These are phyloP conservation scores for Ajuga chamaepitys DNA, from an alignment of 257 asterid species.

Conservation along the genomic window DNA sequence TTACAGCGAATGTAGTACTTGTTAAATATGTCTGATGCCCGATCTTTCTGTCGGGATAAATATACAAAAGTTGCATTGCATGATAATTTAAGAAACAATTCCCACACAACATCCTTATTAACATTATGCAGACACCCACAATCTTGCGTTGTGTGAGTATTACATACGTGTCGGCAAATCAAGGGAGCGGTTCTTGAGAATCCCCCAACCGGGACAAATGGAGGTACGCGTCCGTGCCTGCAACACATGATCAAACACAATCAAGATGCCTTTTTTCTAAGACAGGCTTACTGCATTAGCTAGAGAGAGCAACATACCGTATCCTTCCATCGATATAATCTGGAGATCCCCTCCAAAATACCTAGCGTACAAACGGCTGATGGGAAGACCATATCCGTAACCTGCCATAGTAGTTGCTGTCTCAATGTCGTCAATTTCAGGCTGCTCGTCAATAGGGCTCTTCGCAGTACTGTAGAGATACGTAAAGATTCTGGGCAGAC, in stretches of 20 bases:
- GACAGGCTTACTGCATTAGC: too few relatives aligned
- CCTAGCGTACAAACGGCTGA: slow-evolving; percentile 77
- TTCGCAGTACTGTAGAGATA: slow-evolving; percentile 89
- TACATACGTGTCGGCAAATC: background rate
- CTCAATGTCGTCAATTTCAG: slow-evolving; percentile 52
- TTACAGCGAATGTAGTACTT: background rate
- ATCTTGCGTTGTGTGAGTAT: background rate
- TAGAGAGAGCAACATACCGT: slow-evolving; percentile 36
- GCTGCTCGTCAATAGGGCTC: slow-evolving; percentile 41
- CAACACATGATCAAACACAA: background rate
- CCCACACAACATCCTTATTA: too few relatives aligned
- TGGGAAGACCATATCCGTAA: slow-evolving; percentile 81
- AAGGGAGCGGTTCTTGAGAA: slow-evolving; percentile 41
- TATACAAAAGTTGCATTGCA: background rate
- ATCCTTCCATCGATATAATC: slow-evolving; percentile 89
- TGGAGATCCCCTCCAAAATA: slow-evolving; percentile 85
- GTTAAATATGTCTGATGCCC: background rate
- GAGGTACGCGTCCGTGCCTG: slow-evolving; percentile 46
- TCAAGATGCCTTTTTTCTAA: too few relatives aligned
- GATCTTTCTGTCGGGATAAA: background rate
- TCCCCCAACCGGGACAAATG: slow-evolving; percentile 45
- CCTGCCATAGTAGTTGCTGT: slow-evolving; percentile 62
- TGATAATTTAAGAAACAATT: background rate
- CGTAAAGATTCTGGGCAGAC: slow-evolving; percentile 77
- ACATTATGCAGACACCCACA: background rate